Base-by-base conservation (phyloP, 2,329 filamentous ascomycete genomes). In the Ilyonectria destructans region DNA sequence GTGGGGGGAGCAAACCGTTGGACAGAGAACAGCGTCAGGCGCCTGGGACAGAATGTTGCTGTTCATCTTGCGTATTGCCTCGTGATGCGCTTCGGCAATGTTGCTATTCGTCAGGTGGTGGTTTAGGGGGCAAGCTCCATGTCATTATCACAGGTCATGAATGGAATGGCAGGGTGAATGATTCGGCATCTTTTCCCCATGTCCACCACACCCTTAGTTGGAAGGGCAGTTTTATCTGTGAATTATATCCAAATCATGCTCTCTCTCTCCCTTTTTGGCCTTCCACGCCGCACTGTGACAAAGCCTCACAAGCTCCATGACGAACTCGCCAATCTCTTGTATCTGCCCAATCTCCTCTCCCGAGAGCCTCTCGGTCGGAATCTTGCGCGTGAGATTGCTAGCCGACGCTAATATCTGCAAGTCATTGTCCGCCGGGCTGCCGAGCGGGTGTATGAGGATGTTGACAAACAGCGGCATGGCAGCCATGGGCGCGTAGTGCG, bases 271-370 rank as follows among this genome's bases (percentile, higher is more conserved):
- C 1, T 68, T 48, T 33, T 72, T 72, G 0, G 64, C 70, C 12
- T 72, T 72, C 70, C 69, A 72, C 1, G 70, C 70, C 13, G 70
- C 70, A 59, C 70, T 72, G 35, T 72, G 70, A 52, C 60, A 70
- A 10, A 72, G 59, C 7, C 70, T 58, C 2, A 72, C 70, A 31
- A 72, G 70, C n/a, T 72, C 70, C 70, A 72, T 72, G 0, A 72
- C 70, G 31, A 68, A 72, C 10, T 72, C 70, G 12, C 70, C 70
- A 4, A 72, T 72, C 51, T 72, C 70, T 21, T 65, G 70, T 0
- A 72, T 72, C 9, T 71, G 67, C 6, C 70, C 70, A n/a, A 72
- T 72, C 35, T 72, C 70, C 10, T 72, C 70, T 69, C 61, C 65
- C 0, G 70, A 69, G 8, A 72, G 56, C 7, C 67, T 58, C 2